Conservation (phyloP, 495 filamentous ascomycete species). For the Aspergillus bertholletiae region DNA sequence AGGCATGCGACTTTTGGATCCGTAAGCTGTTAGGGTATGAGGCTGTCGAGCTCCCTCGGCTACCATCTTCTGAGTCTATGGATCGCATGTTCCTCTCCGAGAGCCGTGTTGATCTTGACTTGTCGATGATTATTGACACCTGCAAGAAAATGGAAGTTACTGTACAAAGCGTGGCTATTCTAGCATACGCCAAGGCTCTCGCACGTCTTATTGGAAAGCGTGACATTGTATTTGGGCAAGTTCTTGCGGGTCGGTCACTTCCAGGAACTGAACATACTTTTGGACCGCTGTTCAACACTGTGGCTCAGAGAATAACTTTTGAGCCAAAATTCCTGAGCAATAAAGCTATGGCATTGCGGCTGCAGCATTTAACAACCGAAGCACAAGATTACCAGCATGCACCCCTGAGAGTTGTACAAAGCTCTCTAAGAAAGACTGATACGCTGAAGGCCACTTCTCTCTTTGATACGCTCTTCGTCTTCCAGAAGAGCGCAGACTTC, state of each 20-base stretch:
- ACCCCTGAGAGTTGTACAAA: slow-evolving; percentile 32
- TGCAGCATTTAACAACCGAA: slow-evolving; percentile 64
- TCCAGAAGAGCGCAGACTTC: slow-evolving; percentile 52
- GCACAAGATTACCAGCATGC: slow-evolving; percentile 52
- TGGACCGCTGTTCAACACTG: slow-evolving; percentile 88
- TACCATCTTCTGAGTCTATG: slow-evolving; percentile 8
- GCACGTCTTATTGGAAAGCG: slow-evolving; percentile 54
- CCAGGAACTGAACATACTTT: slow-evolving; percentile 64
- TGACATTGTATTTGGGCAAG: slow-evolving; percentile 75
- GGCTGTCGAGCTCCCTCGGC: slow-evolving; percentile 17
- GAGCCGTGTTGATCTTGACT: slow-evolving; percentile 24
- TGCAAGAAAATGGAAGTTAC: slow-evolving; percentile 63
- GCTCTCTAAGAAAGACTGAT: slow-evolving; percentile 22
- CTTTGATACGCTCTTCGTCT: slow-evolving; percentile 86
- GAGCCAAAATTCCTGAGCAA: slow-evolving; percentile 43
- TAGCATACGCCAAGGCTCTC: slow-evolving; percentile 64
- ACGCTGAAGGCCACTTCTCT: slow-evolving; percentile 33
- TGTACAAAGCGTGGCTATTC: slow-evolving; percentile 69
- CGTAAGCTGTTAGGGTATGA: slow-evolving; percentile 26
- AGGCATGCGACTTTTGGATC: slow-evolving; percentile 41
- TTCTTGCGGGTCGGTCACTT: slow-evolving; percentile 60
- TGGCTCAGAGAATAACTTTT: slow-evolving; percentile 52
- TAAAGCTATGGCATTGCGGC: slow-evolving; percentile 38
- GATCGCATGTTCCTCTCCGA: slow-evolving; percentile 25
- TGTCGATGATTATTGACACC: slow-evolving; percentile 44